Conservation (phyloP, 352 stramenopile genomes). For the Phytophthora sp. region DNA sequence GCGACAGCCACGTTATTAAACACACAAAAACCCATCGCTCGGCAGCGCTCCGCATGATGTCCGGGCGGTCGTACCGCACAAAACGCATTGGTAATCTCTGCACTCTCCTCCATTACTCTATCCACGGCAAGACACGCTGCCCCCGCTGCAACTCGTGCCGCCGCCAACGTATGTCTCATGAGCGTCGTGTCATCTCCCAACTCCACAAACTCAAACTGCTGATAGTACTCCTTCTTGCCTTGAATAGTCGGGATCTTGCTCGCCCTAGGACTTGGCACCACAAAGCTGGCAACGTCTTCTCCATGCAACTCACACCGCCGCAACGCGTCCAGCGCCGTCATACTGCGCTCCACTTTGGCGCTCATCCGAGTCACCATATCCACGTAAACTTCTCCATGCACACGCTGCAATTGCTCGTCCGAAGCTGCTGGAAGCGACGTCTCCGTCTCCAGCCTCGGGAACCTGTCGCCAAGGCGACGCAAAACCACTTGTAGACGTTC, state of each 20-base stretch:
- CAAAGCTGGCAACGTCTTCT: conserved; percentile 6
- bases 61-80: conserved; percentile 80
- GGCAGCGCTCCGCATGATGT: conserved; percentile 57
- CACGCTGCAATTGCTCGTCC: conserved; percentile 54
- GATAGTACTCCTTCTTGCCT: conserved; percentile 55
- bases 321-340: conserved; percentile 52
- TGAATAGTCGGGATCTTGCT: conserved; percentile 25
- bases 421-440: conserved; percentile 40
- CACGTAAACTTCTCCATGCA: conserved; percentile 65
- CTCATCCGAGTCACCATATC: conserved; percentile 54
- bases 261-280: conserved; percentile 12
- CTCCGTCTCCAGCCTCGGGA: conserved; percentile 40
- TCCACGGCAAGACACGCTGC: conserved; percentile 83
- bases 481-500: conserved; percentile 61
- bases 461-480: conserved; percentile 28
- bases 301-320: conserved; percentile 9
- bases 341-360: conserved; percentile 66
- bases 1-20: conserved; percentile 96
- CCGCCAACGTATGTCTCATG: conserved; percentile 70
- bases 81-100: conserved; percentile 77
- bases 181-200: conserved; percentile 72
- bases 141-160: conserved; percentile 71
- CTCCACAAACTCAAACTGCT: conserved; percentile 71
- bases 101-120: conserved; percentile 32
- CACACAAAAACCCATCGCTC: conserved; percentile 92